Percentiles rank a stretch among this genome's conserved stretches.
These are phyloP conservation scores for Berkeleyomyces basicola DNA, from an alignment of 2,329 filamentous ascomycete genomes.

Conservation along the genomic window DNA sequence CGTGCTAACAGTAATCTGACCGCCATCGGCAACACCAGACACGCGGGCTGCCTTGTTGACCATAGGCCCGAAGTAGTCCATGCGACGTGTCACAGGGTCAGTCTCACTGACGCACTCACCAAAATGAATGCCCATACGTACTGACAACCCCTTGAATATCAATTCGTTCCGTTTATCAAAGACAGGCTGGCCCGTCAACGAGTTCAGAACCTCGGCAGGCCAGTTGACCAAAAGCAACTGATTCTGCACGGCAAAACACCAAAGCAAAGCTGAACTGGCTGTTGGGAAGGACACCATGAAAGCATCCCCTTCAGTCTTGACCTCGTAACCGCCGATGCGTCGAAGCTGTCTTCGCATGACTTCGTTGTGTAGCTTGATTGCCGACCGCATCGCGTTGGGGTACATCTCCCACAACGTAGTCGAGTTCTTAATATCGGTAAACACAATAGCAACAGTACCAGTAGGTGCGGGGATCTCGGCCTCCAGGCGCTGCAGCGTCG, in stretches of 20 bases:
- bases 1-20: constrained; percentile 89
- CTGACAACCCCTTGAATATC: constrained; percentile 87
- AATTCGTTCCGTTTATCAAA: constrained; percentile 70
- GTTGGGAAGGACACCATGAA: constrained; percentile 99
- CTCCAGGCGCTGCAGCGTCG: constrained; percentile 70
- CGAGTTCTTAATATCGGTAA: constrained; percentile 98
- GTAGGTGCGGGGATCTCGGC: constrained; percentile 82
- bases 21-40: constrained; percentile 83
- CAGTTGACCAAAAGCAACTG: constrained; percentile 76
- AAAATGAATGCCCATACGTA: constrained; percentile 96
- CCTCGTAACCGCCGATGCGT: constrained; percentile 90
- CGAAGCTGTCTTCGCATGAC: constrained; percentile 87
- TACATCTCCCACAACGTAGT: constrained; percentile 93
- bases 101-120: constrained; percentile 87
- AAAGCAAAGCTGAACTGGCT: constrained; percentile 81
- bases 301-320: constrained; percentile 98
- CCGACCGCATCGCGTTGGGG: constrained; percentile 85
- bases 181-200: constrained; percentile 66
- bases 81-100: constrained; percentile 88
- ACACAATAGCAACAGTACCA: constrained; percentile 83
- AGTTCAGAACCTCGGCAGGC: constrained; percentile 84
- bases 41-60: constrained; percentile 95
- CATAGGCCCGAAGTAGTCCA: constrained; percentile 99
- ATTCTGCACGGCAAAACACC: constrained; percentile 90
- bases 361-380: constrained; percentile 95